Conservation (phyloP, 176 grass and related monocot genomes). For the Cocos nucifera region DNA sequence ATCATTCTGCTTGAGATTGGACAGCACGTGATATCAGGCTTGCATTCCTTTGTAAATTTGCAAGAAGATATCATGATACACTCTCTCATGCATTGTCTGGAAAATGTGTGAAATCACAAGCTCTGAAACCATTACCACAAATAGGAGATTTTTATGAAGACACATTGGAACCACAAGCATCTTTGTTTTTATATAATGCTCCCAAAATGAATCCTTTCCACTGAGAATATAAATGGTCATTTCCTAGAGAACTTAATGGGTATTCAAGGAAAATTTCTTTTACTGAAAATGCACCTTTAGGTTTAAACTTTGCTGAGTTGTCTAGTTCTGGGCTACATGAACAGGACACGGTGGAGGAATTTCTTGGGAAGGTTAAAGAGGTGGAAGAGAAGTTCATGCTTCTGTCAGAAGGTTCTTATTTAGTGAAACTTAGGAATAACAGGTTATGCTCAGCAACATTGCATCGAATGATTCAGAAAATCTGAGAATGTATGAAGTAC, state of each 20-base stretch:
- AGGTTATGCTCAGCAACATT: slow-evolving; percentile 24
- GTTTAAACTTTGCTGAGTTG: no score
- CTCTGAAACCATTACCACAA: background rate
- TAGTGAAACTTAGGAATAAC: slow-evolving; percentile 24
- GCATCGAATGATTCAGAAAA: slow-evolving; percentile 41
- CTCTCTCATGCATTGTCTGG: background rate
- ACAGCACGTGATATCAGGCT: slow-evolving; percentile 4
- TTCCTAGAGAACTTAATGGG: background rate
- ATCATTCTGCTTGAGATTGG: slow-evolving; percentile 1
- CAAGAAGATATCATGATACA: slow-evolving; percentile 1
- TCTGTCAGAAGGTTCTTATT: slow-evolving; percentile 32
- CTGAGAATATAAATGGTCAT: no score
- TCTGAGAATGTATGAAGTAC: slow-evolving; percentile 56
- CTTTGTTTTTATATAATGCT: background rate
- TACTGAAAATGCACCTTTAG: no score
- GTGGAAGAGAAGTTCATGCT: slow-evolving; percentile 37
- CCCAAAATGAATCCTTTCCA: no score
- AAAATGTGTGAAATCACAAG: background rate
- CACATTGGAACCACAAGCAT: background rate
- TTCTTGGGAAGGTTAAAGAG: slow-evolving; percentile 52
- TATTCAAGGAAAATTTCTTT: slow-evolving; percentile 3
- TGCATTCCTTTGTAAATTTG: background rate
- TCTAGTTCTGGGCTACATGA: slow-evolving; percentile 12
- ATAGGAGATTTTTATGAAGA: no score
- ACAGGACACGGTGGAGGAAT: slow-evolving; percentile 40